Evolutionary conservation across 768 basidiomycete genomes (phyloP), one percentile per base, ranked within the genome.

Genomic region (Tephrocybe rancida): DNA sequence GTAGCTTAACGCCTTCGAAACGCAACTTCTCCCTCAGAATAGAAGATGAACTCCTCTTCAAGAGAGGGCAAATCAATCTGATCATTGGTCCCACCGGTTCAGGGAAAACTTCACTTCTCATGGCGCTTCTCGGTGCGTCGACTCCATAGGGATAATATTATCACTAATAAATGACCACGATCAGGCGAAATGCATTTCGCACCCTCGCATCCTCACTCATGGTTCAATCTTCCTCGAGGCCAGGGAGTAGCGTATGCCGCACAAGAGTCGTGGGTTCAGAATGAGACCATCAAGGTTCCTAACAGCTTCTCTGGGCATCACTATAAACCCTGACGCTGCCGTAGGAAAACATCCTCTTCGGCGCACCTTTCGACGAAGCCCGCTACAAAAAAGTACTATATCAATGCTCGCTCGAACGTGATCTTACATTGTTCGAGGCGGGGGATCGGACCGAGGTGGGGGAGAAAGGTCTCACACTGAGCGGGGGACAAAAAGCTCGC

Each of bases 181-280:
- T 2, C 46, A 77, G 79, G 85, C 29, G 87, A 89, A 67, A 82
- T 90, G 84, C 84, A 88, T 64, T 85, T 83, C 61, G 67, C 78
- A 9, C 80, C 78, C 1, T 70, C 71, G 7, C 65, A 70, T 8
- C 72, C 79, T 1, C 77, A 80, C 38, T 83, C 88, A 0, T 87
- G 82, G 79, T 88, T 79, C 67, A 83, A 81, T 56, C 78, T 93
- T 5, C 90, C 91, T 22, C 74, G 89, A 2, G 71, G 70, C 3
- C 77, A 77, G 1, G 90, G 91, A 5, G 78, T 95, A 34, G 85
- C 90, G 2, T 92, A 90, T 64, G 87, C 87, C 5, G 86, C 87
- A 3, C 92, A 95, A 65, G 90, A 92, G 64, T 84, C 88, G 3
- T 95, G 90, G 90, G 85, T 92, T 2, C 82, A 86, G 66, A 92